Percentiles rank a stretch among this genome's conserved stretches.
Conservation (phyloP, 2,329 filamentous ascomycete genomes). For the Fusarium metavorans region DNA sequence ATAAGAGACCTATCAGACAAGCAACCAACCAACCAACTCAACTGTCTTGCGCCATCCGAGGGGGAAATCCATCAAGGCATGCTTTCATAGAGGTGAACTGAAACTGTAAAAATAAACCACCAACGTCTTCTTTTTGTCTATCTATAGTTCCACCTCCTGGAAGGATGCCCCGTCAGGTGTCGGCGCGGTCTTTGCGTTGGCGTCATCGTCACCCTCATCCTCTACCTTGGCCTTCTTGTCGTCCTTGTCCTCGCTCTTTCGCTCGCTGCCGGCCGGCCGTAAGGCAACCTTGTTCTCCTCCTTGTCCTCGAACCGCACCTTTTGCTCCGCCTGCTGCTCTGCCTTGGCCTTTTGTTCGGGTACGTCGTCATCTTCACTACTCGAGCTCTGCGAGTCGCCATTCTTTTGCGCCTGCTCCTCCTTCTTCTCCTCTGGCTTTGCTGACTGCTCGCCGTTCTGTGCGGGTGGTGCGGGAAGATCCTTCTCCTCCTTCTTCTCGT, state of each 20-base stretch:
- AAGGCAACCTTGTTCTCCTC: slow-evolving; percentile 66
- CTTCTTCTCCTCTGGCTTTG: slow-evolving; percentile 45
- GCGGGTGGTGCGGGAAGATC: slow-evolving; percentile 44
- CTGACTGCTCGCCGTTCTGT: slow-evolving; percentile 37
- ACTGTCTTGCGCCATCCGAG: slow-evolving; percentile 5
- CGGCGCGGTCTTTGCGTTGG: slow-evolving; percentile 55
- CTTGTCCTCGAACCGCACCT: slow-evolving; percentile 67
- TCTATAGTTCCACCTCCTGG: slow-evolving; percentile 71
- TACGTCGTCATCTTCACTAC: slow-evolving; percentile 40
- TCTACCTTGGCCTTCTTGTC: slow-evolving; percentile 49
- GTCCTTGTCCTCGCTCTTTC: slow-evolving; percentile 46
- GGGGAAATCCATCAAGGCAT: slow-evolving; percentile 9
- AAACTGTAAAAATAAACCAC: slow-evolving; percentile 5
- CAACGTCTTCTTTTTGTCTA: not conserved
- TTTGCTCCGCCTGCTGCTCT: slow-evolving; percentile 62
- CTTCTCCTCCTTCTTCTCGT: slow-evolving; percentile 53
- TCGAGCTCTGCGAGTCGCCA: slow-evolving; percentile 31
- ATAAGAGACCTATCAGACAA: slow-evolving; percentile 7
- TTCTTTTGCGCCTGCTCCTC: slow-evolving; percentile 43
- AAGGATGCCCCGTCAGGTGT: slow-evolving; percentile 71
- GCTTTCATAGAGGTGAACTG: slow-evolving; percentile 3
- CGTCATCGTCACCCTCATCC: slow-evolving; percentile 49
- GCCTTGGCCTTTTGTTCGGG: slow-evolving; percentile 53
- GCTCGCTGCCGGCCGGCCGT: slow-evolving; percentile 52
- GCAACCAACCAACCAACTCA: slow-evolving; percentile 9